Percentiles rank a stretch among this genome's conserved stretches.
Evolutionary conservation across 2,329 filamentous ascomycete genomes (phyloP).

Genomic region (Tolypocladium album): DNA sequence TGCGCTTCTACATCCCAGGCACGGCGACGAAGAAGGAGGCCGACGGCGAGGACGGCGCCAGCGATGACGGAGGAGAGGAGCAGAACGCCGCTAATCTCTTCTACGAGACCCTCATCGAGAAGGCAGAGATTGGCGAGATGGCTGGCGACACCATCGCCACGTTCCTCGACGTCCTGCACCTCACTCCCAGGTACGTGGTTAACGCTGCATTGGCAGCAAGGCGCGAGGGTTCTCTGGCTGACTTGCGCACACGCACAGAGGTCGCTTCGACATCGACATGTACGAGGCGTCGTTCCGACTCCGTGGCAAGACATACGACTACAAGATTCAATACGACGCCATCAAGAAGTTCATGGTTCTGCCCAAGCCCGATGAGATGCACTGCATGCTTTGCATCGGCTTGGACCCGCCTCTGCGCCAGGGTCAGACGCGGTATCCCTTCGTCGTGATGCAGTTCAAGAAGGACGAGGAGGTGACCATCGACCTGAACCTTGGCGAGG

Average conservation of each 20-base stretch:
- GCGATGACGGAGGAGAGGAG: conserved; percentile 50
- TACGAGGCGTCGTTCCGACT: conserved; percentile 96
- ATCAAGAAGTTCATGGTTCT: conserved; percentile 99
- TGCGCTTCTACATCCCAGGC: conserved; percentile 97
- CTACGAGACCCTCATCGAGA: conserved; percentile 95
- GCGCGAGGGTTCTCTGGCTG: background rate
- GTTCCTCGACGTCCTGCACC: conserved; percentile 91
- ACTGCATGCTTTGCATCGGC: conserved; percentile 89
- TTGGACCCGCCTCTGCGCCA: conserved; percentile 91
- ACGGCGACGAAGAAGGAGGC: conserved; percentile 67
- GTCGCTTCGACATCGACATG: conserved; percentile 99
- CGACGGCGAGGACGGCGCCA: conserved; percentile 59
- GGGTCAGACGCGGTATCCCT: conserved; percentile 94
- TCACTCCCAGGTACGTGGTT: conserved; percentile 66
- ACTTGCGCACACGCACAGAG: conserved; percentile 44
- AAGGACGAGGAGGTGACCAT: conserved; percentile 94
- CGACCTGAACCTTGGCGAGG: conserved; percentile 91
- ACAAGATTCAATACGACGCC: conserved; percentile 97
- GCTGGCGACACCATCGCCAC: conserved; percentile 98
- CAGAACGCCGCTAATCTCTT: conserved; percentile 96
- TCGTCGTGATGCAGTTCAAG: conserved; percentile 98
- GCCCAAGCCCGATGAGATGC: conserved; percentile 95
- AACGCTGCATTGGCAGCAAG: background rate
- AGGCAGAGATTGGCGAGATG: conserved; percentile 97
- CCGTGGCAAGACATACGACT: conserved; percentile 98